Base-by-base conservation (phyloP, 768 basidiomycete species). In the Boletus vinaceobasis region DNA sequence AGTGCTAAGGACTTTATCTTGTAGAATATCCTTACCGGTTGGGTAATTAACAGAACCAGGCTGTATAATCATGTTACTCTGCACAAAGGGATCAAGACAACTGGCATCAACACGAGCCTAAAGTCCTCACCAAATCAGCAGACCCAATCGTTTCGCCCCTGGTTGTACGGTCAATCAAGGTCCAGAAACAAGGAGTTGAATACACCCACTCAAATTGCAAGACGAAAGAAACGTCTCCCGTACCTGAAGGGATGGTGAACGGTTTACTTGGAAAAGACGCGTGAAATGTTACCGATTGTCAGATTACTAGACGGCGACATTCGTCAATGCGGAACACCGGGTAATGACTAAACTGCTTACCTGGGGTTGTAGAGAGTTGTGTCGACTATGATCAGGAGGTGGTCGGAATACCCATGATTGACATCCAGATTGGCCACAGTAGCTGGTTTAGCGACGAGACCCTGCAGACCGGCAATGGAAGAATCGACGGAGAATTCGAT, bases 331-430 rank as follows among this genome's bases (percentile, higher is more conserved):
- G 26, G 33, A 21, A 33, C 55, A 44, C 5, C 8, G 11, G 52
- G 38, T 39, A 21, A 31, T 23, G 45, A 15, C 1, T 11, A 10
- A 7, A 44, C 15, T 26, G 47, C 71, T 57, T 58, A 82, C 82
- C 81, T 86, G 13, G 87, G 87, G 55, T 88, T 88, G 65, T 80
- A 86, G 23, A 88, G 69, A 1, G 75, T 72, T 19, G 82, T 81
- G 40, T 80, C 72, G 13, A 82, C 81, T 61, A 77, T 86, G 71
- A 90, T 88, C 47, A 88, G 74, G n/a, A 90, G 73, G 65, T 77
- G 84, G 62, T 85, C 78, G 0, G 80, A 54, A 72, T 80, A 88
- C 7, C 87, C 87, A 49, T 83, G 85, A 38, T 78, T 80, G 29
- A 88, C 86, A 57, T 88, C 86, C 47, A 89, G 71, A 58, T 79